These are phyloP conservation scores for Aspergillus viridinutans DNA, from an alignment of 2,329 filamentous ascomycete species.

Conservation along the genomic window DNA sequence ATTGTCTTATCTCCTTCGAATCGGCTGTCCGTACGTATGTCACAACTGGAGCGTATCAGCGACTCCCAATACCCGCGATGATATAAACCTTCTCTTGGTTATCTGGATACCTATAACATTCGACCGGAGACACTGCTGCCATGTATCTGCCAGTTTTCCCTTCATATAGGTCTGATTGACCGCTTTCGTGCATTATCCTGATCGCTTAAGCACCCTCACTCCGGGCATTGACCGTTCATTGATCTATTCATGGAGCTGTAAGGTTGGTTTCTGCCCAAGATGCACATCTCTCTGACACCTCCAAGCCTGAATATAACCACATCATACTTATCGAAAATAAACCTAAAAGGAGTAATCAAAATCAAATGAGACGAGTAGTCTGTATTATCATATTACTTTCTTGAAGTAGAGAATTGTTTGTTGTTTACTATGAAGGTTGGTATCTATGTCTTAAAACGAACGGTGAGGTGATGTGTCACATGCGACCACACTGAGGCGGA, in stretches of 20 bases:
- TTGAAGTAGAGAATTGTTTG: neutral
- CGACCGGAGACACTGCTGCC: neutral
- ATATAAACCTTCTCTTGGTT: neutral
- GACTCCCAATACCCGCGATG: neutral
- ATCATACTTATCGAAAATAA: neutral
- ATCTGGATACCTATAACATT: neutral
- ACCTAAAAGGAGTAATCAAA: neutral
- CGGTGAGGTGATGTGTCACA: neutral
- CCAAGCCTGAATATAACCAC: neutral
- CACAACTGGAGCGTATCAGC: neutral
- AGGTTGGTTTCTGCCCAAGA: neutral
- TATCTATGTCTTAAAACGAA: neutral
- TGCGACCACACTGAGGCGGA: neutral
- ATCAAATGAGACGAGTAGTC: neutral
- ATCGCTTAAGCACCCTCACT: neutral
- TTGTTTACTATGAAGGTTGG: neutral
- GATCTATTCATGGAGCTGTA: neutral
- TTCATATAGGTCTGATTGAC: neutral
- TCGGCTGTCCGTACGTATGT: slow-evolving; percentile 4
- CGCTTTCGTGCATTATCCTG: neutral
- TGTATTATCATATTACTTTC: neutral
- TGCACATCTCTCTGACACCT: neutral
- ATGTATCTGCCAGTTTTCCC: neutral
- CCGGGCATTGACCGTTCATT: neutral
- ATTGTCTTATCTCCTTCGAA: slow-evolving; percentile 1